Conservation (phyloP, 2,329 filamentous ascomycete genomes). For the Falciphora oryzae region DNA sequence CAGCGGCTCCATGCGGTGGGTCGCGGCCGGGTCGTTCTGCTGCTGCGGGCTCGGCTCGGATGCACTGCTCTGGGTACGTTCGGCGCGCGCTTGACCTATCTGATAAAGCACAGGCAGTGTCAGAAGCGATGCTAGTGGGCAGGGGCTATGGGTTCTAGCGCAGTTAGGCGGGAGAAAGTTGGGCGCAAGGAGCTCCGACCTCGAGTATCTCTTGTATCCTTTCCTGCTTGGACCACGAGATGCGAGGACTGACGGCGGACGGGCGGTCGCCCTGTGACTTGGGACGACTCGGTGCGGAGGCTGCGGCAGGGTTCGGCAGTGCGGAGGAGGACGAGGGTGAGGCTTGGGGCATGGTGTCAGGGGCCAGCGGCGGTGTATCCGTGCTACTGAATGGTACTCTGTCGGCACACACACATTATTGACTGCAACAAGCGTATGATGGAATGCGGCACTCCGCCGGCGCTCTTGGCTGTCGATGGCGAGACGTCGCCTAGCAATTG, state of each 20-base stretch:
- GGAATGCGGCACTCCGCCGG: too few relatives aligned
- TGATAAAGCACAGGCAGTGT: background rate
- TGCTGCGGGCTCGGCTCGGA: background rate
- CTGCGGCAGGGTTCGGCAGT: background rate
- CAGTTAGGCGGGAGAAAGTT: background rate
- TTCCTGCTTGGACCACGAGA: constrained; percentile 22
- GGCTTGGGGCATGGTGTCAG: background rate
- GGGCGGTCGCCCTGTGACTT: background rate
- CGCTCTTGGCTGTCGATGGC: background rate
- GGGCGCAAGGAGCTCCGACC: constrained; percentile 19
- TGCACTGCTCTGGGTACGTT: background rate
- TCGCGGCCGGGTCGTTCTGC: background rate
- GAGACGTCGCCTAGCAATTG: background rate
- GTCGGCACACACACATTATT: background rate
- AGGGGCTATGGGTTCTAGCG: too few relatives aligned
- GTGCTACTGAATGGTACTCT: background rate
- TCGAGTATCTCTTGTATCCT: constrained; percentile 28
- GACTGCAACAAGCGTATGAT: background rate
- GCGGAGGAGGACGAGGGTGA: background rate
- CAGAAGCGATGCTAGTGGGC: background rate
- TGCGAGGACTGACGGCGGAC: background rate
- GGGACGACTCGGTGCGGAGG: background rate
- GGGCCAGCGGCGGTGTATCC: background rate
- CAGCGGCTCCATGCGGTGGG: constrained; percentile 8
- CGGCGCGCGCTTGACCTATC: constrained; percentile 8